Base-by-base conservation (phyloP, 2,329 filamentous ascomycete genomes). In the Ophiocordyceps polyrhachis-furcata region DNA sequence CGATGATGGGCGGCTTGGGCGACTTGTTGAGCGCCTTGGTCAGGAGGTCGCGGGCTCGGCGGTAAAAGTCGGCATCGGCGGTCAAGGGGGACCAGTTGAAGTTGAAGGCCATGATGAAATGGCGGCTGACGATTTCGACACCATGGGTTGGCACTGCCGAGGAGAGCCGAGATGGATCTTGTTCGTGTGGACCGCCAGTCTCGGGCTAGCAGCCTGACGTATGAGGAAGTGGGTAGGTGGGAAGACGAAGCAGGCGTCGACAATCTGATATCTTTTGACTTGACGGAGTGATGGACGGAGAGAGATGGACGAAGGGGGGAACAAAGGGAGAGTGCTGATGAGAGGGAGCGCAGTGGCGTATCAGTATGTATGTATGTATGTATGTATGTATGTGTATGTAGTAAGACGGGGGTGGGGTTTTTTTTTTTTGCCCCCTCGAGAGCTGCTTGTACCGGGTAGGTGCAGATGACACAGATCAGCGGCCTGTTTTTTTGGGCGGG, bases 31-130 rank as follows among this genome's bases (percentile, higher is more conserved):
- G 73, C 32, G 91, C 91, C 47, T 84, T 81, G 23, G 91, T 98
- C 55, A 98, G 74, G 62, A 96, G 83, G 61, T 96, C 88, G 62
- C 88, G 83, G 44, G 91, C 89, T 55, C 87, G 82, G 60, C 83
- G 77, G 66, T 89, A 89, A 64, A 91, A 91, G 55, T 79, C 76
- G 57, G 85, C 89, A 68, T 96, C 91, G 59, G 89, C 89, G 67
- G 93, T 91, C 52, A 98, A 74, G 59, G 91, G 91, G 75, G 87
- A 94, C 91, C 91, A 98, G 85, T 96, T 96, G 83, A 98, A 98
- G 73, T 96, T 96, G 83, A 98, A 98, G 55, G 91, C 91, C 91
- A 98, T 98, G 65, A 66, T 71, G 64, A 66, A 64, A 67, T 67
- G 64, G 65, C 67, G 50, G 52, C 17, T 57, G 52, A 55, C 52